Evolutionary conservation across 257 asterid species (phyloP), one percentile per base, ranked within the genome.

Genomic region (Apocynum venetum): DNA sequence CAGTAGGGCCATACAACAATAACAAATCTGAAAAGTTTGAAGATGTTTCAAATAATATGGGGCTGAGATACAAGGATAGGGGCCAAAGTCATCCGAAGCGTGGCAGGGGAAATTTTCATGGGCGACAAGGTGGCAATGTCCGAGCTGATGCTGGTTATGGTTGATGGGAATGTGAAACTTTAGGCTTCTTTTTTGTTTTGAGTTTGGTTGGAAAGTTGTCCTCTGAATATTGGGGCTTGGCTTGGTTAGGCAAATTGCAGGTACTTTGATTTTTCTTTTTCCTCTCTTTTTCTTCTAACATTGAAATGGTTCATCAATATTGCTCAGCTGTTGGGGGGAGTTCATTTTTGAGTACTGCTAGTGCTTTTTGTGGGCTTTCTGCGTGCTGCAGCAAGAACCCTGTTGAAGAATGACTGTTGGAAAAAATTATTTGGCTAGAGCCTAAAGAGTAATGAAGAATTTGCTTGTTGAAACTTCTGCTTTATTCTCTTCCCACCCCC

Each of bases 31-130:
- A 84, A 41, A 88, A 79, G 41, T 73, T 71, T n/a, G 92, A 89
- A 72, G 96, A 87, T 81, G 90, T 81, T 53, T 83, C 85, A 35
- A 84, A 82, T 72, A 75, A 70, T 71, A 82, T 43, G 61, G 86
- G 83, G 44, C 83, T 83, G 41, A 90, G 89, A 81, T 85, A 90
- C 80, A 84, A 86, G 88, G 97, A 87, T 65, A 88, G 91, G 80
- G 89, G 91, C 74, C 96, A 85, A 66, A 80, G 69, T 79, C 87
- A 88, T 57, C 69, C 88, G 25, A 93, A 63, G 83, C 93, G 87
- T 4, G 96, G 93, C 73, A 93, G 86, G 61, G 84, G 96, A 51
- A 83, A 88, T 80, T 85, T 70, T 72, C 80, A 85, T 87, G 84
- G 87, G 79, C 82, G 90, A 74, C 89, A 81, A 80, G 84, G 84